phyloP scores from a whole-genome alignment of 768 basidiomycete genomes.

The Boletellus ananas region DNA sequence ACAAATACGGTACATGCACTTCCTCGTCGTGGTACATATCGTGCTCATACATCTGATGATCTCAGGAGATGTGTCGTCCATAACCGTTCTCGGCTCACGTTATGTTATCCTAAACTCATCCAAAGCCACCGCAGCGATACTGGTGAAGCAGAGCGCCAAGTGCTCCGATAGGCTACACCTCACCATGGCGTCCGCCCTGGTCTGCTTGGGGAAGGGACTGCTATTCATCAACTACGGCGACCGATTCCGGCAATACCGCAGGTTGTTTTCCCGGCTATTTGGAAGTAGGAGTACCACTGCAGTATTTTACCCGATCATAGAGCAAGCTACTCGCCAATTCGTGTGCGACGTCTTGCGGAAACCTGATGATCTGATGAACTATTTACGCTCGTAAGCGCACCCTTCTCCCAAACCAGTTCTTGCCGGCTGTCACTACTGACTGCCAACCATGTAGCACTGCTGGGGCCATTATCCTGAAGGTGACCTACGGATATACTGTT shows the following conservation, averaged over 20 bases:
- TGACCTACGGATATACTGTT: too few relatives aligned
- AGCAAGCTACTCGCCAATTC: slow-evolving; percentile 17
- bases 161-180: slow-evolving; percentile 36
- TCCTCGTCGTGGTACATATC: neutral
- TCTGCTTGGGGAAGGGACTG: slow-evolving; percentile 11
- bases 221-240: slow-evolving; percentile 8
- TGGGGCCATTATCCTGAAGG: too few relatives aligned
- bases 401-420: neutral
- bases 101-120: slow-evolving; percentile 49
- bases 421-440: neutral
- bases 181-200: slow-evolving; percentile 19
- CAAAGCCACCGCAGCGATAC: slow-evolving; percentile 42
- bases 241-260: slow-evolving; percentile 15
- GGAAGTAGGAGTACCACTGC: slow-evolving; percentile 10
- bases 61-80: slow-evolving; percentile 15
- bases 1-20: slow-evolving; percentile 43
- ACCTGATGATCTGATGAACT: slow-evolving; percentile 13
- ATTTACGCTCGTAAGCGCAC: slow-evolving; percentile 20
- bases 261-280: slow-evolving; percentile 2
- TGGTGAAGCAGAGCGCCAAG: slow-evolving; percentile 52
- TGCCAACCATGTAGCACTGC: too few relatives aligned
- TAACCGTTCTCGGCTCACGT: slow-evolving; percentile 39
- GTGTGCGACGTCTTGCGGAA: slow-evolving; percentile 13
- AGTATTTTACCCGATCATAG: slow-evolving; percentile 13
- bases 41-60: slow-evolving; percentile 13